Percentiles rank a stretch among this genome's conserved stretches.
These are phyloP conservation scores for Persicaria maculosa DNA, from an alignment of 148 eudicot genomes.

Conservation along the genomic window DNA sequence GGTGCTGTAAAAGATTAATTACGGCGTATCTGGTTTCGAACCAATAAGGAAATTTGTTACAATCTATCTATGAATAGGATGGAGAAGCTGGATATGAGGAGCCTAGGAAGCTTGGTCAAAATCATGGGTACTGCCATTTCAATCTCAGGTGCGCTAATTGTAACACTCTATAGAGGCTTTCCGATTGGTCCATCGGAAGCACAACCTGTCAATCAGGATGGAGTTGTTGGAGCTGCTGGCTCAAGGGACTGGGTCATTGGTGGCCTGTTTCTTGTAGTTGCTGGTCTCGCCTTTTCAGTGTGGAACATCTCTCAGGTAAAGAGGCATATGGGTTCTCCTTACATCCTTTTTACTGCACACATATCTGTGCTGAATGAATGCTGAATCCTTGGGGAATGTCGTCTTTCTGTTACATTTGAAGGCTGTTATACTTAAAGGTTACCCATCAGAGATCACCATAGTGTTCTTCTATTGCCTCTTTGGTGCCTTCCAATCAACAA, in stretches of 20 bases:
- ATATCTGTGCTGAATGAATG: not conserved
- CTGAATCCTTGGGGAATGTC: not conserved
- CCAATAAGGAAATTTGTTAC: not conserved
- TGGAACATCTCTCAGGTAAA: constrained; percentile 46
- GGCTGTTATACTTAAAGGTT: constrained; percentile 44
- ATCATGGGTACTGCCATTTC: constrained; percentile 38
- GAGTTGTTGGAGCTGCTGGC: not conserved
- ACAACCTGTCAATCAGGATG: constrained; percentile 12
- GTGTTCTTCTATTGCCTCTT: constrained; percentile 49
- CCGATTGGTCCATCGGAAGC: constrained; percentile 20
- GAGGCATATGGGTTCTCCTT: not conserved
- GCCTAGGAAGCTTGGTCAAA: constrained; percentile 27
- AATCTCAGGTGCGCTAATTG: constrained; percentile 42
- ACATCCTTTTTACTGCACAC: not conserved
- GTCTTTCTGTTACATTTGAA: constrained; percentile 13
- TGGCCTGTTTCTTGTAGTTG: constrained; percentile 37
- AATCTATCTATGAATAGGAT: constrained; percentile 22
- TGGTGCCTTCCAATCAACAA: constrained; percentile 33
- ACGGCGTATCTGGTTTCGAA: not conserved
- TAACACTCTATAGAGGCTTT: constrained; percentile 44
- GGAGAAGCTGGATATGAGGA: constrained; percentile 37
- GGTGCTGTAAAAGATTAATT: too few relatives aligned
- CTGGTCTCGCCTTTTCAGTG: constrained; percentile 26
- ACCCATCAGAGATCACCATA: constrained; percentile 39
- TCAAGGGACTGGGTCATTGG: constrained; percentile 41